Evolutionary conservation across 805 yeast genomes (phyloP).

Genomic region (Starmerella ratchasimensis): DNA sequence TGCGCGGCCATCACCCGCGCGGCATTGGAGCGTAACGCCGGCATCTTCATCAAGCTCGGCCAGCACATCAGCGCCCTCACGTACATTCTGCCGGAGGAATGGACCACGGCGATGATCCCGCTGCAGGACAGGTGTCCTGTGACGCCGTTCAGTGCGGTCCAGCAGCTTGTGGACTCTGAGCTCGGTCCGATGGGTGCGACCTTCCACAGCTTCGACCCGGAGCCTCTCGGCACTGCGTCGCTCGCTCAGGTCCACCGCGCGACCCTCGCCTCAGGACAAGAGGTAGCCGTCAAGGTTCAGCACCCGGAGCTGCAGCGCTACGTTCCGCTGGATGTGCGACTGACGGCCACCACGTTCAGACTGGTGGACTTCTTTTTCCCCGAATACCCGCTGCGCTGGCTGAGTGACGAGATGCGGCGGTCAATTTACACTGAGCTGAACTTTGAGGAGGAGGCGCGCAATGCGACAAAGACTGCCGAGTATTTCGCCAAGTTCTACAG

Average conservation of each 20-base stretch:
- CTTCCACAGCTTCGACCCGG: conserved; percentile 50
- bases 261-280: conserved; percentile 40
- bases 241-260: conserved; percentile 93
- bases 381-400: conserved; percentile 85
- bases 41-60: conserved; percentile 85
- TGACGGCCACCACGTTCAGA: conserved; percentile 64
- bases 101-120: conserved; percentile 93
- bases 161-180: conserved; percentile 53
- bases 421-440: conserved; percentile 86
- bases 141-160: conserved; percentile 57
- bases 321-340: conserved; percentile 75
- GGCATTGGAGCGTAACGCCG: conserved; percentile 79
- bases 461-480: conserved; percentile 55
- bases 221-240: conserved; percentile 90
- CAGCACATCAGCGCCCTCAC: conserved; percentile 90
- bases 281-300: conserved; percentile 88
- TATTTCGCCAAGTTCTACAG: conserved; percentile 46
- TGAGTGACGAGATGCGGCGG: conserved; percentile 80
- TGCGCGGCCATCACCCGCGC: conserved; percentile 68
- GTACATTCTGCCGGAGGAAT: conserved; percentile 76
- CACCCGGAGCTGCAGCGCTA: conserved; percentile 78
- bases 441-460: conserved; percentile 72
- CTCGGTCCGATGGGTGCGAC: conserved; percentile 50
- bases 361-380: conserved; percentile 73
- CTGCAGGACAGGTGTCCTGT: conserved; percentile 82